Conservation (phyloP, 768 basidiomycete species). For the Pulveroboletus sp. region DNA sequence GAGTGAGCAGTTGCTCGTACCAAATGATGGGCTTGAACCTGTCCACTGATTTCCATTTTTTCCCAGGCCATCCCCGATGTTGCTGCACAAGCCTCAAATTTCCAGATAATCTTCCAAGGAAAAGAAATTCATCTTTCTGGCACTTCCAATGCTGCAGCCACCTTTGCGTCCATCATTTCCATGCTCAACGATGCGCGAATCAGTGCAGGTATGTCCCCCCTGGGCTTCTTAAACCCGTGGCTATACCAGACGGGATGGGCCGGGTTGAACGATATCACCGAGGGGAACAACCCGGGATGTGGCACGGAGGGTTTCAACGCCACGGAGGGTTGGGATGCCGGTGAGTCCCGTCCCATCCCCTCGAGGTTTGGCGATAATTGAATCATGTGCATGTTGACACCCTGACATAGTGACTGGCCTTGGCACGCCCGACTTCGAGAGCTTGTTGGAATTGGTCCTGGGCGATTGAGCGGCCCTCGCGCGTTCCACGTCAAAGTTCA, state of each 20-base stretch:
- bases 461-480: too few species aligned
- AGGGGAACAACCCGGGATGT: constrained; percentile 57
- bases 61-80: constrained; percentile 60
- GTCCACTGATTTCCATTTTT: background rate
- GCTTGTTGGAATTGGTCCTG: constrained; percentile 40
- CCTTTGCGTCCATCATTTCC: constrained; percentile 62
- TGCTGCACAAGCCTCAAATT: constrained; percentile 53
- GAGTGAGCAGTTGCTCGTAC: constrained; percentile 41
- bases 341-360: constrained; percentile 30
- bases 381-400: background rate
- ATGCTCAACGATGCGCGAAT: constrained; percentile 65
- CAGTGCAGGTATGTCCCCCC: constrained; percentile 33
- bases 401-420: too few species aligned
- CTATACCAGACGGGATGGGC: constrained; percentile 41
- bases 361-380: constrained; percentile 4
- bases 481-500: too few species aligned
- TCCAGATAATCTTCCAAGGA: constrained; percentile 47
- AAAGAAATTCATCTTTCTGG: constrained; percentile 42
- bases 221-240: constrained; percentile 66
- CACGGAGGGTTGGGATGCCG: constrained; percentile 69
- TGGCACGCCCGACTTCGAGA: constrained; percentile 52
- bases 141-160: constrained; percentile 64
- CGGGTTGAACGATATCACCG: constrained; percentile 56
- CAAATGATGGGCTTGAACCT: too few species aligned
- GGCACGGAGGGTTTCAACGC: too few species aligned